phyloP scores from a whole-genome alignment of 2,329 filamentous ascomycete species.

The Blastomyces silverae region DNA sequence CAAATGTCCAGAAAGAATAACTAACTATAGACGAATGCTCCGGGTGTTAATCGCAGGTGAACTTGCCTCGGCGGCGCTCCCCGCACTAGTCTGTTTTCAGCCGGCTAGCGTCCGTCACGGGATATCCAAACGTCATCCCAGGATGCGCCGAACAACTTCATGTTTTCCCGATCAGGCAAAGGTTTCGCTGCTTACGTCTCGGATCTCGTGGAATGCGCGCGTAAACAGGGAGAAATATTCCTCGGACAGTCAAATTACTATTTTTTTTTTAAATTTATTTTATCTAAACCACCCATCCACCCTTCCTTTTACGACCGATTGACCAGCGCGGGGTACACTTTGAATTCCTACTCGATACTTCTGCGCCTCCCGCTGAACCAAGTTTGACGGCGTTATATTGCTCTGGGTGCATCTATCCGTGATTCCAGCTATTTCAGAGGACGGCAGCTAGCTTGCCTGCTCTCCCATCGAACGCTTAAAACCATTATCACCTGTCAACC shows the following conservation, averaged over 20 bases:
- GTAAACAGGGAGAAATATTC: not conserved
- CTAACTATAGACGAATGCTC: not conserved
- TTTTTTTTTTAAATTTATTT: not conserved
- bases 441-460: not conserved
- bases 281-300: not conserved
- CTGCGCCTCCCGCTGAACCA: not conserved
- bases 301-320: not conserved
- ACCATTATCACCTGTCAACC: not conserved
- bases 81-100: constrained; percentile 12
- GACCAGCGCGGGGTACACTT: constrained; percentile 2
- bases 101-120: not conserved
- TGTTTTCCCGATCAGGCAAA: constrained; percentile 11
- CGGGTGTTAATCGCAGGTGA: not conserved
- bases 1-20: not conserved
- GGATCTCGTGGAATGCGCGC: not conserved
- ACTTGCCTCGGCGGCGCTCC: not conserved
- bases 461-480: not conserved
- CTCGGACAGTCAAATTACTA: not conserved
- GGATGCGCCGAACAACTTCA: constrained; percentile 6
- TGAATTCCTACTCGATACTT: not conserved
- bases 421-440: not conserved
- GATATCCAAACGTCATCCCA: not conserved
- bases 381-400: not conserved
- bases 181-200: not conserved
- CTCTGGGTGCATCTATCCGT: not conserved